These are phyloP conservation scores for Candida tropicalis DNA, from an alignment of 1,139 yeast species.

Conservation along the genomic window DNA sequence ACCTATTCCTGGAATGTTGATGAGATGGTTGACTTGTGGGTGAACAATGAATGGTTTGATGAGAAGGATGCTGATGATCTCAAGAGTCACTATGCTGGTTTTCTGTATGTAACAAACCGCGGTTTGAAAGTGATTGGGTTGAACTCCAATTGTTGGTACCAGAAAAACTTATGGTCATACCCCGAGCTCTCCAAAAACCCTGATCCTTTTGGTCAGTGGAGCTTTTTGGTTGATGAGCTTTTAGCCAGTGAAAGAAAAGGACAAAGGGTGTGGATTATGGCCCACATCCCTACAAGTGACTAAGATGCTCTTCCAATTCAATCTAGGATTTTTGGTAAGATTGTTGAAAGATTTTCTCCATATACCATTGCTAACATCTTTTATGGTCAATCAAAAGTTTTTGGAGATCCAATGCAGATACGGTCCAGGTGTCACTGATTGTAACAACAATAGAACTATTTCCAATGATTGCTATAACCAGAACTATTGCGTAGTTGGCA, in stretches of 20 bases:
- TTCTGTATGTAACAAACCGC: slow-evolving; percentile 54
- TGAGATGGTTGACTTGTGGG: slow-evolving; percentile 62
- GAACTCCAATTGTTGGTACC: slow-evolving; percentile 69
- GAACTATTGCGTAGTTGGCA: slow-evolving; percentile 40
- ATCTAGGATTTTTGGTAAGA: slow-evolving; percentile 55
- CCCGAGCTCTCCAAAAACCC: slow-evolving; percentile 54
- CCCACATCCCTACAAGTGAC: slow-evolving; percentile 65
- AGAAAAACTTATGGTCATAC: slow-evolving; percentile 64
- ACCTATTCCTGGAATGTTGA: slow-evolving; percentile 61
- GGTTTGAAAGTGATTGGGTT: slow-evolving; percentile 66
- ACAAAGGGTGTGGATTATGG: slow-evolving; percentile 70
- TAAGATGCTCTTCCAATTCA: slow-evolving; percentile 63
- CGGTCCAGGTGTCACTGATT: slow-evolving; percentile 52
- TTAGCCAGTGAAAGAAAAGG: slow-evolving; percentile 56
- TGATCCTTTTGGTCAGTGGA: slow-evolving; percentile 66
- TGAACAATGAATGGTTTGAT: slow-evolving; percentile 40
- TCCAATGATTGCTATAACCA: slow-evolving; percentile 20
- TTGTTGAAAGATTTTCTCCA: slow-evolving; percentile 69
- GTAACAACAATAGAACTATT: slow-evolving; percentile 33
- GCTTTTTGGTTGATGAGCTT: slow-evolving; percentile 63
- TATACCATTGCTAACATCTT: slow-evolving; percentile 68
- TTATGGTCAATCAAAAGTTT: slow-evolving; percentile 60
- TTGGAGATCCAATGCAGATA: slow-evolving; percentile 50
- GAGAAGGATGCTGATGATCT: slow-evolving; percentile 21
- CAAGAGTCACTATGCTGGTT: slow-evolving; percentile 60